Evolutionary conservation across 1,139 yeast genomes (phyloP), one percentile per base, ranked within the genome.

Genomic region (Candida sp.): DNA sequence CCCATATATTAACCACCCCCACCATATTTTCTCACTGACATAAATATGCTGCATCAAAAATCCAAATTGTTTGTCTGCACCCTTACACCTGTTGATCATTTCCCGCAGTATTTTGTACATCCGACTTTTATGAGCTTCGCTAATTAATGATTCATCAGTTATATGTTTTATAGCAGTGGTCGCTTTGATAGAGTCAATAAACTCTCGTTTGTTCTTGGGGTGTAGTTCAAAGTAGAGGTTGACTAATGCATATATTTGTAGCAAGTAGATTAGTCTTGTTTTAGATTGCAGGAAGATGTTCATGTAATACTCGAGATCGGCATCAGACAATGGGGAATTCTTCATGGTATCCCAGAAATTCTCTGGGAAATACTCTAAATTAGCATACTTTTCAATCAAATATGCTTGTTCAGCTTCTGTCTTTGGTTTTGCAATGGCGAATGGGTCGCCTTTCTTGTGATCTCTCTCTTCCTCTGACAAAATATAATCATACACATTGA

Each of bases 1-100:
- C 4, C 71, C 70, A 44, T 68, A 63, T 4, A 73, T 56, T 30
- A 73, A 56, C 75, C 75, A 73, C 5, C 61, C 61, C 74, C 73
- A 69, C 78, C 77, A 72, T 30, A 54, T 49, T 35, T 56, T 58
- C 44, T 73, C 79, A 1, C 66, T 52, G 1, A 50, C 39, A 0
- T 56, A 50, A 32, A 71, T 40, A 30, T 60, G 63, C 43, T 58
- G 68, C 5, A 72, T 44, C 38, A 70, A 49, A 37, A 53, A 62
- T 6, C 64, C 54, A 43, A 62, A 59, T 27, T 57, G 63, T 9
- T 52, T 37, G 44, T 72, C 75, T 19, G 56, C 50, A 0, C 44
- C 33, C 22, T 61, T 57, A 30, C 60, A 53, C 7, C 51, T 49
- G 15, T 47, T 46, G 12, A 60, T 45, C 2, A 69, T 53, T 2